Base-by-base conservation (phyloP, 805 yeast species). In the Ogataea naganishii region DNA sequence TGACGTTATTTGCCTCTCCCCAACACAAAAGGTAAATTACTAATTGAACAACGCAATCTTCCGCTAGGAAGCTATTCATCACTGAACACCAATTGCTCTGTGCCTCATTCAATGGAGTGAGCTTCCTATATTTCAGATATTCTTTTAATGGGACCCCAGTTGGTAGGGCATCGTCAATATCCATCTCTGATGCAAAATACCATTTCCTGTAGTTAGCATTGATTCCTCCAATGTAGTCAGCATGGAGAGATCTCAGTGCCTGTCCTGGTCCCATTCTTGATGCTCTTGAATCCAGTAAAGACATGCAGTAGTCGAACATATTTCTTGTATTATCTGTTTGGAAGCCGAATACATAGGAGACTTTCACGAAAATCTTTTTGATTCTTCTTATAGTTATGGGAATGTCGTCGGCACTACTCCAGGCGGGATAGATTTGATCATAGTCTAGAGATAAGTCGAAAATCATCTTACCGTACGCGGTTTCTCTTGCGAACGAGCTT, bases 1-100 rank as follows among this genome's bases (percentile, higher is more conserved):
- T 64, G 3, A 85, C 49, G 42, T 83, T 86, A 46, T 81, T 83
- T 0, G 95, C 85, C 49, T 85, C 96, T 1, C 95, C 94, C 96
- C 96, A 85, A 38, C 83, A 71, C 32, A 82, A 51, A 9, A 85
- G 60, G 45, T 76, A 86, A 6, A 85, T 53, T 0, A 82, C 73
- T 12, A 85, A 40, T 38, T 85, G 95, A 11, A 64, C 56, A 3
- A 74, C 59, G 34, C 75, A 65, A 32, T 76, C 82, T 17, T 61
- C 58, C 1, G 79, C 64, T 0, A 70, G 48, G 26, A 71, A 56
- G 1, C 58, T 45, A 18, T 60, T 60, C 78, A 75, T 71, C 19
- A 64, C 66, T 4, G 45, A 44, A 5, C 54, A 49, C 85, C 82
- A 75, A 25, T 62, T 60, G 24, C 46, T 48, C 39, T 71, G 70